These are phyloP conservation scores for Hymenoscyphus scutula DNA, from an alignment of 2,329 filamentous ascomycete species.

Conservation along the genomic window DNA sequence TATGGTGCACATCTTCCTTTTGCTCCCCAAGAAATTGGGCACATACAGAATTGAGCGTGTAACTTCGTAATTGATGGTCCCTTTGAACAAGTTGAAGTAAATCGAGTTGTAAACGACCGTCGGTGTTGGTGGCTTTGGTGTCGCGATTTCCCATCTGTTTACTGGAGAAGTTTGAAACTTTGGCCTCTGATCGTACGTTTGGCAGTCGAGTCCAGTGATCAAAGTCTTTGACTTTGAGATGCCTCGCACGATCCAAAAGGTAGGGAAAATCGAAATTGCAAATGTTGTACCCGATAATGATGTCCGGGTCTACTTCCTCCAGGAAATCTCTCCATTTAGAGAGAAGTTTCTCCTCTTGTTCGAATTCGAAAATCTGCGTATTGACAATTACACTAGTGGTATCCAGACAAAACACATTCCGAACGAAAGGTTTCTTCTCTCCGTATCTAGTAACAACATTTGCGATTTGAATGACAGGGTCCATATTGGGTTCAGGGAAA, in stretches of 20 bases:
- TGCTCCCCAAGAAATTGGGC: slow-evolving; percentile 95
- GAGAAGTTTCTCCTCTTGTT: slow-evolving; percentile 85
- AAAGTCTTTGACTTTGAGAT: slow-evolving; percentile 77
- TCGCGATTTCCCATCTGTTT: slow-evolving; percentile 98
- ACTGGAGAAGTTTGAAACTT: slow-evolving; percentile 85
- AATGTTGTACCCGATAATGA: slow-evolving; percentile 99
- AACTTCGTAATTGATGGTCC: slow-evolving; percentile 92
- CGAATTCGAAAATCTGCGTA: slow-evolving; percentile 83
- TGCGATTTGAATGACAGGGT: slow-evolving; percentile 97
- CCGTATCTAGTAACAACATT: slow-evolving; percentile 94
- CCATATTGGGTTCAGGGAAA: slow-evolving; percentile 87
- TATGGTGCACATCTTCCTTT: slow-evolving; percentile 98
- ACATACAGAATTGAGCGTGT: slow-evolving; percentile 94
- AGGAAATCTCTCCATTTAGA: slow-evolving; percentile 88
- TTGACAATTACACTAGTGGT: slow-evolving; percentile 92
- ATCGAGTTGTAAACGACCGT: slow-evolving; percentile 89
- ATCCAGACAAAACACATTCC: slow-evolving; percentile 95
- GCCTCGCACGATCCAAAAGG: slow-evolving; percentile 79
- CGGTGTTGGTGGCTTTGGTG: slow-evolving; percentile 90
- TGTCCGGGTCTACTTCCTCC: slow-evolving; percentile 86
- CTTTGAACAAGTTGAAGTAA: slow-evolving; percentile 91
- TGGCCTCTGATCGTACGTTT: slow-evolving; percentile 66
- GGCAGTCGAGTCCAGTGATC: slow-evolving; percentile 84
- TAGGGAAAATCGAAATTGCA: slow-evolving; percentile 99
- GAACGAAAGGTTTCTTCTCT: slow-evolving; percentile 91